A percentile compares a stretch with the other conserved stretches of the same genome.
Evolutionary conservation across 495 filamentous ascomycete genomes (phyloP).

Genomic region (Xanthoparmelia taractica): DNA sequence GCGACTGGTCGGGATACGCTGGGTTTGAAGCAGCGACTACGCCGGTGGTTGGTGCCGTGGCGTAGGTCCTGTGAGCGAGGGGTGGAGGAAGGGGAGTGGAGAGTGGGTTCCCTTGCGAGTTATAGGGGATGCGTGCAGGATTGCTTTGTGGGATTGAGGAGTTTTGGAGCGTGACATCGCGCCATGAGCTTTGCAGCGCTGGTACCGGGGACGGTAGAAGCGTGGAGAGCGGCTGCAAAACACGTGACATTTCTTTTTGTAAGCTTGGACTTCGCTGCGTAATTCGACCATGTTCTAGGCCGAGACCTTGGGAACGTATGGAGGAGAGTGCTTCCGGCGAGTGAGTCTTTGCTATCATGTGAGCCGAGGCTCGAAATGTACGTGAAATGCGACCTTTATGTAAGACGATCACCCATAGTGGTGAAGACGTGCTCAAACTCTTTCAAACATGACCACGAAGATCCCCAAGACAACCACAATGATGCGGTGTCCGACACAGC

Average conservation of each 20-base stretch:
- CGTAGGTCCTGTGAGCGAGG: slow-evolving; percentile 40
- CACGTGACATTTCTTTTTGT: slow-evolving; percentile 27
- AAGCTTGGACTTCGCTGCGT: slow-evolving; percentile 42
- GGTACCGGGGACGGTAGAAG: slow-evolving; percentile 20
- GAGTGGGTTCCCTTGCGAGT: slow-evolving; percentile 32
- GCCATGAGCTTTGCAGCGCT: slow-evolving; percentile 28
- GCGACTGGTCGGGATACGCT: slow-evolving; percentile 55
- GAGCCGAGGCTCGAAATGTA: slow-evolving; percentile 13
- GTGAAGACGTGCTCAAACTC: slow-evolving; percentile 23
- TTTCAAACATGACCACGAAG: slow-evolving; percentile 19
- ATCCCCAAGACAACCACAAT: slow-evolving; percentile 29
- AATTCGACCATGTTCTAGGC: slow-evolving; percentile 17
- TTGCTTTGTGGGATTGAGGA: slow-evolving; percentile 25
- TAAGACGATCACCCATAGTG: slow-evolving; percentile 16
- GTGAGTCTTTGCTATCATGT: slow-evolving; percentile 33
- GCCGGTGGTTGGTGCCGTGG: slow-evolving; percentile 49
- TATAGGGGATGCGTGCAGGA: slow-evolving; percentile 41
- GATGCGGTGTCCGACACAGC: slow-evolving; percentile 31
- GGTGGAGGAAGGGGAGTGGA: slow-evolving; percentile 39
- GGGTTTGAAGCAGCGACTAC: slow-evolving; percentile 32
- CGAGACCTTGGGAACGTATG: slow-evolving; percentile 18
- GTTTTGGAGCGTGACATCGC: slow-evolving; percentile 27
- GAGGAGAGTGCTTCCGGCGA: slow-evolving; percentile 36
- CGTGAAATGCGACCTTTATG: slow-evolving; percentile 17
- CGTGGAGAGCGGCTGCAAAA: slow-evolving; percentile 23